Evolutionary conservation across 345 rosid genomes (phyloP).

Genomic region (Rhodomyrtus tomentosa): DNA sequence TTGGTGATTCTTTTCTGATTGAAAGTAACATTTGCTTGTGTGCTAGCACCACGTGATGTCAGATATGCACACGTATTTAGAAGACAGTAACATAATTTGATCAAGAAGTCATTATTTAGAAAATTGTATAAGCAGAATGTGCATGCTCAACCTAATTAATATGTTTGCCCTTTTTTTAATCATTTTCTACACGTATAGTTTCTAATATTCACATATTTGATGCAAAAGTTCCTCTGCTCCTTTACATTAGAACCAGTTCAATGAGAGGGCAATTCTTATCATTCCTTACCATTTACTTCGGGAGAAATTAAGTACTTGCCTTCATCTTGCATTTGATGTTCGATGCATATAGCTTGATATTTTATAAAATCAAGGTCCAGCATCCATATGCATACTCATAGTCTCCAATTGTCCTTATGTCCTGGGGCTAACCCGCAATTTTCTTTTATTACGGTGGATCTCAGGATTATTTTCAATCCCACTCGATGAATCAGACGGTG

Average conservation of each 20-base stretch:
- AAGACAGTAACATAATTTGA: background rate
- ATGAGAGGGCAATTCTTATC: background rate
- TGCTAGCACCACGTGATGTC: background rate
- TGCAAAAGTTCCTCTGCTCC: background rate
- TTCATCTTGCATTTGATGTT: background rate
- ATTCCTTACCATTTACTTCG: background rate
- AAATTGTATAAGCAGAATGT: background rate
- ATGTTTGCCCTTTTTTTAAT: background rate
- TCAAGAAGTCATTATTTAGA: background rate
- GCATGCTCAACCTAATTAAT: background rate
- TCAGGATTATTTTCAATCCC: constrained; percentile 72
- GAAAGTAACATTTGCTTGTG: background rate
- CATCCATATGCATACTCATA: background rate
- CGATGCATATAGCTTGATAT: background rate
- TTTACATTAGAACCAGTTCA: background rate
- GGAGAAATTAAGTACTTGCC: background rate
- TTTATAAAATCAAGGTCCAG: background rate
- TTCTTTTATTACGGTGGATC: background rate
- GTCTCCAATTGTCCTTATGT: background rate
- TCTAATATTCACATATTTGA: background rate
- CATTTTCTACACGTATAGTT: background rate
- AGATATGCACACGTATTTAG: background rate
- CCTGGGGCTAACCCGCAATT: background rate
- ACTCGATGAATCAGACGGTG: constrained; percentile 81
- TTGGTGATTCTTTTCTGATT: background rate